Conservation (phyloP, 495 filamentous ascomycete genomes). For the Penicillium verhagenii region DNA sequence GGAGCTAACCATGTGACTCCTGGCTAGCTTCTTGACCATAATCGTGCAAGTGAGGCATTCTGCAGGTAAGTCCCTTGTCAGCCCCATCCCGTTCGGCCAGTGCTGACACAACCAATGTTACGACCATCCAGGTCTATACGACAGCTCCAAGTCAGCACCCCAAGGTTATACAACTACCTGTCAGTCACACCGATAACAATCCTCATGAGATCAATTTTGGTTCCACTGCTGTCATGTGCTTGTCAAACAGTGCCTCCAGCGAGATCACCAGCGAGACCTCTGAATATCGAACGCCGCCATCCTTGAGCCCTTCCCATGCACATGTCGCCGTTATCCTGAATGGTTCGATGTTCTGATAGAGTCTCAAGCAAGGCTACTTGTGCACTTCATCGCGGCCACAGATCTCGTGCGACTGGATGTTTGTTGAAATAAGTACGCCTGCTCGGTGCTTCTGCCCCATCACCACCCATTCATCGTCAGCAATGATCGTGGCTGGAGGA, state of each 20-base stretch:
- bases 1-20: neutral
- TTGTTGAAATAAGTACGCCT: neutral
- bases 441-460: too few species aligned
- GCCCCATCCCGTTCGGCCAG: neutral
- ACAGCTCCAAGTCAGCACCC: neutral
- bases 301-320: neutral
- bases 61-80: neutral
- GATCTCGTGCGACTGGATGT: neutral
- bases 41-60: neutral
- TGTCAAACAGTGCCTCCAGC: neutral
- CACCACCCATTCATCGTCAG: too few species aligned
- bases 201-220: neutral
- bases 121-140: neutral
- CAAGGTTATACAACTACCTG: neutral
- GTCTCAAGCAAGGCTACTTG: neutral
- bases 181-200: neutral
- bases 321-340: neutral
- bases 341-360: neutral
- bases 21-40: neutral
- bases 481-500: too few species aligned
- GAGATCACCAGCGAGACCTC: too few species aligned
- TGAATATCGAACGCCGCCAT: neutral
- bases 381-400: neutral
- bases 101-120: neutral
- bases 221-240: neutral